Percentiles rank a stretch among this genome's conserved stretches.
Conservation (phyloP, 1,139 yeast genomes). For the Pichiaceae sp. region DNA sequence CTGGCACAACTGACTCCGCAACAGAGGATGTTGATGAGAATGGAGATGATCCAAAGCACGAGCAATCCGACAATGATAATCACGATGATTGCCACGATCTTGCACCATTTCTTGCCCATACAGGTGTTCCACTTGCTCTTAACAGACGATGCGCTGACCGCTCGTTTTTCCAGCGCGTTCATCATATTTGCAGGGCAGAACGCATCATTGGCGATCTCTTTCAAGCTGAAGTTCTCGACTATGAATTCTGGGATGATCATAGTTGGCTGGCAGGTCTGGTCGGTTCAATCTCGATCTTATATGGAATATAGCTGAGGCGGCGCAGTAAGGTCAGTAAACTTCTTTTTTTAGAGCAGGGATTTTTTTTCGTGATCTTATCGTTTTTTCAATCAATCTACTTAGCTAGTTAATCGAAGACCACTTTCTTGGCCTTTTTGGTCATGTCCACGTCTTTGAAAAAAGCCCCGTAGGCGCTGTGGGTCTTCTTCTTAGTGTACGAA, state of each 20-base stretch:
- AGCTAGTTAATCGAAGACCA: conserved; percentile 52
- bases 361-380: too few species aligned
- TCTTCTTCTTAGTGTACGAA: conserved; percentile 95
- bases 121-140: conserved; percentile 57
- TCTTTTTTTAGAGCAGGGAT: too few species aligned
- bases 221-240: conserved; percentile 10
- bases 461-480: conserved; percentile 94
- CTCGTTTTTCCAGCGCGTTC: conserved; percentile 8
- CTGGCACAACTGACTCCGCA: conserved; percentile 31
- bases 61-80: conserved; percentile 48
- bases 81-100: conserved; percentile 70
- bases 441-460: conserved; percentile 89
- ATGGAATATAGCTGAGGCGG: too few species aligned
- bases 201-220: conserved; percentile 5
- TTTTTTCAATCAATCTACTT: too few species aligned
- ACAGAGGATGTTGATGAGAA: conserved; percentile 36
- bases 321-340: too few species aligned
- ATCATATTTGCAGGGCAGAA: conserved; percentile 14
- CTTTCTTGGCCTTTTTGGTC: conserved; percentile 83
- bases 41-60: conserved; percentile 34
- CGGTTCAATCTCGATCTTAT: too few species aligned
- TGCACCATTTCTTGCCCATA: conserved; percentile 70
- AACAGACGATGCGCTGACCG: background rate
- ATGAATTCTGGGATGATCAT: conserved; percentile 15
- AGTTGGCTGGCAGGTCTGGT: too few species aligned